phyloP scores from a whole-genome alignment of 2,329 filamentous ascomycete genomes.

The Sarocladium oryzae region DNA sequence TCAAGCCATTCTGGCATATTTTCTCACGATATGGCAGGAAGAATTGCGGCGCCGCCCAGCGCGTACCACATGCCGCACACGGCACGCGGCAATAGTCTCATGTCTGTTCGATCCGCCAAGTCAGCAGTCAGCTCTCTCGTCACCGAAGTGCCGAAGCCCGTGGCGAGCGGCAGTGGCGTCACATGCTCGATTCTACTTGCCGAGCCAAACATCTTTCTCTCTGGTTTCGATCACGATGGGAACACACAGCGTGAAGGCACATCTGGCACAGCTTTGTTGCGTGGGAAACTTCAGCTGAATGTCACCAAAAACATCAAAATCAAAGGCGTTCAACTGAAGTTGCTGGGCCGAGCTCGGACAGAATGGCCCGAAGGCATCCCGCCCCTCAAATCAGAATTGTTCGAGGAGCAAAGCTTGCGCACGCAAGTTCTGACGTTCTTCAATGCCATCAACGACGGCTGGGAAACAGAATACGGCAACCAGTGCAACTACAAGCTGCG shows the following conservation, averaged over 20 bases:
- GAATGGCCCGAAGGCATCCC: slow-evolving; percentile 98
- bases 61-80: slow-evolving; percentile 17
- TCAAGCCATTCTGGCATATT: slow-evolving; percentile 9
- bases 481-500: slow-evolving; percentile 51
- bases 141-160: slow-evolving; percentile 60
- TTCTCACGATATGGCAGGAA: slow-evolving; percentile 8
- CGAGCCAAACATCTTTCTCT: slow-evolving; percentile 74
- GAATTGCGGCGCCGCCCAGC: slow-evolving; percentile 12
- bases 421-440: slow-evolving; percentile 91
- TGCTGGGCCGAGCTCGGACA: slow-evolving; percentile 77
- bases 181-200: slow-evolving; percentile 67
- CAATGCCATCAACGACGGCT: slow-evolving; percentile 62
- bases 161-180: slow-evolving; percentile 73
- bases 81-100: slow-evolving; percentile 38
- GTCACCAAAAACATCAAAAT: slow-evolving; percentile 89
- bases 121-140: slow-evolving; percentile 42
- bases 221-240: slow-evolving; percentile 70
- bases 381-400: slow-evolving; percentile 74
- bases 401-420: slow-evolving; percentile 78
- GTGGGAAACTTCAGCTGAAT: slow-evolving; percentile 75
- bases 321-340: slow-evolving; percentile 81
- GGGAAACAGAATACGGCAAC: slow-evolving; percentile 57
- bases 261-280: slow-evolving; percentile 75
- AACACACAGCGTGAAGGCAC: slow-evolving; percentile 41
- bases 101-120: slow-evolving; percentile 46